Percentiles rank a stretch among this genome's conserved stretches.
phyloP scores from a whole-genome alignment of 176 grass and related monocot species.

The Eleusine coracana region DNA sequence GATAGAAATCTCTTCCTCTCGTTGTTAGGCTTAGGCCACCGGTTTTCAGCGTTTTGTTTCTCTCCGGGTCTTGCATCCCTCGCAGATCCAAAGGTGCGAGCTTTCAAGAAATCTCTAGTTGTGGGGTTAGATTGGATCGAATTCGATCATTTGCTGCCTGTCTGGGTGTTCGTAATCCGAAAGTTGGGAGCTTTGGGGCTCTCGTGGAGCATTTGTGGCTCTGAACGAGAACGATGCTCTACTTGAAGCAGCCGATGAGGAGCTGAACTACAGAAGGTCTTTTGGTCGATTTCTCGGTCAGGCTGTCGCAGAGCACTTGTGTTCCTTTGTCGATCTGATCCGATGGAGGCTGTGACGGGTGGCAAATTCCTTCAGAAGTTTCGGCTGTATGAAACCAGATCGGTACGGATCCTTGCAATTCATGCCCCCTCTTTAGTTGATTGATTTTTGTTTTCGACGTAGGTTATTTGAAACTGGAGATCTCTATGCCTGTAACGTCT shows the following conservation, averaged over 20 bases:
- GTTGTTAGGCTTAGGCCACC: background rate
- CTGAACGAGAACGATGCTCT: constrained; percentile 47
- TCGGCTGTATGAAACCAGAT: constrained; percentile 90
- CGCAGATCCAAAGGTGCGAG: constrained; percentile 17
- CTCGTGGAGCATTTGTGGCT: constrained; percentile 29
- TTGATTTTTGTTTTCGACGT: constrained; percentile 15
- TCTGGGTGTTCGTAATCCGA: constrained; percentile 22
- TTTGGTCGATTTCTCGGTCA: constrained; percentile 16
- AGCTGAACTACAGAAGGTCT: constrained; percentile 22
- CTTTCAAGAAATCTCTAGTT: background rate
- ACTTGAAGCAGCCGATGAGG: constrained; percentile 55
- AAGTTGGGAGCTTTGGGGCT: background rate
- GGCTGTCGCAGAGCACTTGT: background rate
- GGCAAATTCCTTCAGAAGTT: constrained; percentile 86
- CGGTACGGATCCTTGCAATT: constrained; percentile 56
- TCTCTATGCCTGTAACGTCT: constrained; percentile 19
- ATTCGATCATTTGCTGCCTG: constrained; percentile 21
- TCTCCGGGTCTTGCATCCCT: background rate
- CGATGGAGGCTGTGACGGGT: constrained; percentile 56
- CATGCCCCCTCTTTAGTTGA: background rate
- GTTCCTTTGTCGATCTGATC: constrained; percentile 39
- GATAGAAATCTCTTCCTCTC: background rate
- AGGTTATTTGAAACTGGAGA: constrained; percentile 5
- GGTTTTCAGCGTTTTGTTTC: constrained; percentile 4
- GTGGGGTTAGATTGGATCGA: constrained; percentile 32